Conservation (phyloP, 805 yeast species). For the Yarrowia keelungensis region DNA sequence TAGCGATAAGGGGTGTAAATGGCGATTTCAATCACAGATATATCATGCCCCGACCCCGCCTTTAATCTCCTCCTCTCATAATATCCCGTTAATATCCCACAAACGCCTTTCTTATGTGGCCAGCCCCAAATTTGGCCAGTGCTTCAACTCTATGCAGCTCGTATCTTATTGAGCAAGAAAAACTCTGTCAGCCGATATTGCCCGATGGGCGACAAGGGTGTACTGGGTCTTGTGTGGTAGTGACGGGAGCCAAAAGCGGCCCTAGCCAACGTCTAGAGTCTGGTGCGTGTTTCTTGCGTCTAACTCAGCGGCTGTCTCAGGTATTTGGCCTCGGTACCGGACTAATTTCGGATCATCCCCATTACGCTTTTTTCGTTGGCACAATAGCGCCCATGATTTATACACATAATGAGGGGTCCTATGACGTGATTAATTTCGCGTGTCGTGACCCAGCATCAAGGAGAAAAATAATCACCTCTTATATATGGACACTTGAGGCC, state of each 20-base stretch:
- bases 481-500: no score
- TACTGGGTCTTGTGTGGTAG: not conserved
- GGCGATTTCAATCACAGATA: no score
- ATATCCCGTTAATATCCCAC: no score
- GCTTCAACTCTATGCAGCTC: constrained; percentile 30
- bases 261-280: not conserved
- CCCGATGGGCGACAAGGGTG: constrained; percentile 21
- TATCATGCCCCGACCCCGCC: no score
- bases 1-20: not conserved
- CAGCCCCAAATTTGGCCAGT: constrained; percentile 4
- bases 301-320: no score
- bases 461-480: no score
- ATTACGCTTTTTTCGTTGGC: constrained; percentile 18
- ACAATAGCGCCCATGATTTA: constrained; percentile 5
- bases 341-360: constrained; percentile 34
- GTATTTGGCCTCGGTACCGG: constrained; percentile 23
- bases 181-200: constrained; percentile 27
- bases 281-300: not conserved
- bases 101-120: not conserved
- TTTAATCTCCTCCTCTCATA: no score
- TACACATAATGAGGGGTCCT: not conserved
- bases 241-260: not conserved
- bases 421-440: not conserved
- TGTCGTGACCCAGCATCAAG: no score
- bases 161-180: constrained; percentile 33